phyloP scores from a whole-genome alignment of 768 basidiomycete genomes.

The Candolleomyces eurysporus region DNA sequence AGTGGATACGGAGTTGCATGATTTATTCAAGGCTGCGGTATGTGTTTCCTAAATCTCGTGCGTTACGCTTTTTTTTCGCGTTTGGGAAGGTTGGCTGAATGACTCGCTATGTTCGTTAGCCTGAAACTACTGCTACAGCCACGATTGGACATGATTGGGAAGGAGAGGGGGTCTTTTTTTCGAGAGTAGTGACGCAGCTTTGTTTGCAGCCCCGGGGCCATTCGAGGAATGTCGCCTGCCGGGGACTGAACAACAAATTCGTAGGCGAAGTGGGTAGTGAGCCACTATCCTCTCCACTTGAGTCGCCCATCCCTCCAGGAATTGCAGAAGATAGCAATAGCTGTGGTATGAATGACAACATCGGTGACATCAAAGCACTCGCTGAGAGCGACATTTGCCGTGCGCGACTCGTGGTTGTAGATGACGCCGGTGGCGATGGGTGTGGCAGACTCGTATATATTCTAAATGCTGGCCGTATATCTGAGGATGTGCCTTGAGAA shows the following conservation, averaged over 20 bases:
- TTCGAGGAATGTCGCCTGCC: too few species aligned
- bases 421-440: constrained; percentile 26
- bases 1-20: constrained; percentile 62
- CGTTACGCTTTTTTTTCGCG: constrained; percentile 32
- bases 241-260: neutral
- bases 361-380: constrained; percentile 25
- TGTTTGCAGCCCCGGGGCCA: too few species aligned
- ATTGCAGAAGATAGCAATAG: constrained; percentile 33
- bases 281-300: neutral
- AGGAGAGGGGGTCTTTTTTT: constrained; percentile 66
- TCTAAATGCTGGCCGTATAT: constrained; percentile 38
- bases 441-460: constrained; percentile 43
- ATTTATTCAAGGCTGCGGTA: constrained; percentile 57
- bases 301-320: constrained; percentile 11
- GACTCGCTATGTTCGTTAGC: constrained; percentile 6
- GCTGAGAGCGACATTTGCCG: constrained; percentile 20
- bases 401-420: constrained; percentile 12
- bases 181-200: constrained; percentile 38
- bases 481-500: constrained; percentile 9
- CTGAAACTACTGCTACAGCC: constrained; percentile 6
- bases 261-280: too few species aligned
- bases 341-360: constrained; percentile 35
- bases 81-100: constrained; percentile 10
- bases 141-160: constrained; percentile 64
- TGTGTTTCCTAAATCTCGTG: constrained; percentile 15